Conservation (phyloP, 768 basidiomycete species). For the Hygrocybe punicea region DNA sequence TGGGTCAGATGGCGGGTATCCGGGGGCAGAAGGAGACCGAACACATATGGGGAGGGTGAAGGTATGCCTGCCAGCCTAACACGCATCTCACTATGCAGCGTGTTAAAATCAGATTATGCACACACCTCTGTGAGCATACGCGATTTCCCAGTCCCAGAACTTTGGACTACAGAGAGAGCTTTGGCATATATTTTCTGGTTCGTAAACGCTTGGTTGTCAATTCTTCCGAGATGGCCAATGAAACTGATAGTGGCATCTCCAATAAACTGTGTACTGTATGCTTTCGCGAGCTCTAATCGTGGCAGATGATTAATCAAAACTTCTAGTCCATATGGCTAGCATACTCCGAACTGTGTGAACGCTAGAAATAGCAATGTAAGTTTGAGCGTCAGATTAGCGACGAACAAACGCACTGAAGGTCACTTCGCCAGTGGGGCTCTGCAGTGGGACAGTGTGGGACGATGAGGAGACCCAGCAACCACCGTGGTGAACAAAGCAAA, state of each 20-base stretch:
- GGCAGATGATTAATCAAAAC: neutral
- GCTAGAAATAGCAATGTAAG: neutral
- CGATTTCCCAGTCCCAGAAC: neutral
- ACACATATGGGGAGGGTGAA: conserved; percentile 18
- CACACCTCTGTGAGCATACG: conserved; percentile 2
- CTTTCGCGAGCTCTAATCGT: neutral
- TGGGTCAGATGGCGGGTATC: conserved; percentile 11
- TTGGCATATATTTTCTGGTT: neutral
- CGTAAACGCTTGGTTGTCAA: neutral
- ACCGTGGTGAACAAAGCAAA: neutral
- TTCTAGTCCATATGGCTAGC: neutral
- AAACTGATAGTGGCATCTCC: neutral
- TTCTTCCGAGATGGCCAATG: neutral
- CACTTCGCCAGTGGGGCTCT: neutral
- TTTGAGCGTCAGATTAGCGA: neutral
- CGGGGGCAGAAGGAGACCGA: conserved; percentile 3
- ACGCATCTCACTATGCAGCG: neutral
- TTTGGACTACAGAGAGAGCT: neutral
- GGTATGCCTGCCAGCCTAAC: neutral
- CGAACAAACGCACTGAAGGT: neutral
- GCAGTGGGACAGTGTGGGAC: neutral
- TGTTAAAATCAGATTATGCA: neutral
- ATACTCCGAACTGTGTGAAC: neutral
- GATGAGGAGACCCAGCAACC: neutral
- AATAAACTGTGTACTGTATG: neutral